phyloP scores from a whole-genome alignment of 176 grass and related monocot genomes.

The Puccinellia tenuiflora region DNA sequence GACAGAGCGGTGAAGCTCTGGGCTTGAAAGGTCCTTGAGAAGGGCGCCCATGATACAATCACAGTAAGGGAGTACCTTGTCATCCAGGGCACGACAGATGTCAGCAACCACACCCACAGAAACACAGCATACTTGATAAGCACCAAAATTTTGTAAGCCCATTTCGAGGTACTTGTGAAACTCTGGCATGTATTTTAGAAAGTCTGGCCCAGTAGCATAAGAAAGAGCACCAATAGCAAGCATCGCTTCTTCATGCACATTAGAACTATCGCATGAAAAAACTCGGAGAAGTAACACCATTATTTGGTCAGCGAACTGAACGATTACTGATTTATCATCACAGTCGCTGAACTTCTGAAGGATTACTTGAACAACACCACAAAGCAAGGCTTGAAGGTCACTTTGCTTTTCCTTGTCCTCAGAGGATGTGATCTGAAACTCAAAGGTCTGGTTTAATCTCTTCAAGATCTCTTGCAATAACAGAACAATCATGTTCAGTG shows the following conservation, averaged over 20 bases:
- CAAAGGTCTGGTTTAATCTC: slow-evolving; percentile 51
- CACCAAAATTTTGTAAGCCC: slow-evolving; percentile 53
- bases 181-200: slow-evolving; percentile 57
- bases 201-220: slow-evolving; percentile 47
- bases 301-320: slow-evolving; percentile 52
- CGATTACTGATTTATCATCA: slow-evolving; percentile 37
- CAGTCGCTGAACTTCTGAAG: slow-evolving; percentile 40
- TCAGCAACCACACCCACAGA: slow-evolving; percentile 58
- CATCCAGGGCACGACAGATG: slow-evolving; percentile 52
- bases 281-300: slow-evolving; percentile 46
- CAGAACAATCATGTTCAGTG: slow-evolving; percentile 34
- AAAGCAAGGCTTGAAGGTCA: slow-evolving; percentile 50
- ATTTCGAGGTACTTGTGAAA: slow-evolving; percentile 54
- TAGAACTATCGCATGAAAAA: slow-evolving; percentile 48
- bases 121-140: slow-evolving; percentile 54
- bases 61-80: slow-evolving; percentile 48
- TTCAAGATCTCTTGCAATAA: slow-evolving; percentile 49
- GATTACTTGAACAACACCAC: slow-evolving; percentile 60
- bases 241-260: slow-evolving; percentile 57
- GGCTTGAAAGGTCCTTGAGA: slow-evolving; percentile 50
- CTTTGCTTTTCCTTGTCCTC: slow-evolving; percentile 56
- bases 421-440: slow-evolving; percentile 41
- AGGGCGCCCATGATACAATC: slow-evolving; percentile 54
- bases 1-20: slow-evolving; percentile 46
- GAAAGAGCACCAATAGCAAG: slow-evolving; percentile 51